A percentile compares a stretch with the other conserved stretches of the same genome.
Evolutionary conservation across 2,329 filamentous ascomycete genomes (phyloP).

Genomic region (Podosphaera leucotricha): DNA sequence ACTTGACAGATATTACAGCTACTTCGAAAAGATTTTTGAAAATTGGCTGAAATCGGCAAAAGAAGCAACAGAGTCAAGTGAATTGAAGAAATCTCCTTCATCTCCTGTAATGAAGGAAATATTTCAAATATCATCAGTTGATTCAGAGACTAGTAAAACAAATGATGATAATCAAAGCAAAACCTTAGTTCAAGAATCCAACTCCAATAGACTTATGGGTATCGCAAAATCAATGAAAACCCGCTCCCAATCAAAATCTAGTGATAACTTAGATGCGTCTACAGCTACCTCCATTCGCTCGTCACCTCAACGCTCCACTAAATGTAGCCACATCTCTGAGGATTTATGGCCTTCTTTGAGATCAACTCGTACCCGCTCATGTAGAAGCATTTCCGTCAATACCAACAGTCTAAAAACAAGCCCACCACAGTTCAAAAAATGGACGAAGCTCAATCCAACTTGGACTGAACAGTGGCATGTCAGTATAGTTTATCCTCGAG

Average conservation of each 20-base stretch:
- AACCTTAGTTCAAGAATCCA: too few species aligned
- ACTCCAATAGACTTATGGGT: neutral
- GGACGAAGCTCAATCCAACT: constrained; percentile 25
- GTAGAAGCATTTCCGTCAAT: constrained; percentile 1
- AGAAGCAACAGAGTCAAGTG: neutral
- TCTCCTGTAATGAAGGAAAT: neutral
- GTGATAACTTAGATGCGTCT: neutral
- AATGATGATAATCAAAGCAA: neutral
- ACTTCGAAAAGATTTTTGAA: neutral
- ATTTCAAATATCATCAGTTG: neutral
- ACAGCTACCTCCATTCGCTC: constrained; percentile 1
- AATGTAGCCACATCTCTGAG: too few species aligned
- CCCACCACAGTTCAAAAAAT: constrained; percentile 16
- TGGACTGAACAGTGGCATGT: constrained; percentile 30
- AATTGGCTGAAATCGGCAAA: neutral
- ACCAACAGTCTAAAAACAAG: neutral
- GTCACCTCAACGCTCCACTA: constrained; percentile 1
- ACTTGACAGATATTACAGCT: neutral
- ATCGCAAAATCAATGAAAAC: constrained; percentile 1
- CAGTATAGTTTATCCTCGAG: constrained; percentile 34
- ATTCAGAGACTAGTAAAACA: neutral
- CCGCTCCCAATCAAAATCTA: neutral
- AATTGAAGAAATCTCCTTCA: neutral
- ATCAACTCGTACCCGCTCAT: neutral
- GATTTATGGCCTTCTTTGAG: neutral